Evolutionary conservation across 2,329 filamentous ascomycete genomes (phyloP).

Genomic region (Teratosphaeriaceae sp.): DNA sequence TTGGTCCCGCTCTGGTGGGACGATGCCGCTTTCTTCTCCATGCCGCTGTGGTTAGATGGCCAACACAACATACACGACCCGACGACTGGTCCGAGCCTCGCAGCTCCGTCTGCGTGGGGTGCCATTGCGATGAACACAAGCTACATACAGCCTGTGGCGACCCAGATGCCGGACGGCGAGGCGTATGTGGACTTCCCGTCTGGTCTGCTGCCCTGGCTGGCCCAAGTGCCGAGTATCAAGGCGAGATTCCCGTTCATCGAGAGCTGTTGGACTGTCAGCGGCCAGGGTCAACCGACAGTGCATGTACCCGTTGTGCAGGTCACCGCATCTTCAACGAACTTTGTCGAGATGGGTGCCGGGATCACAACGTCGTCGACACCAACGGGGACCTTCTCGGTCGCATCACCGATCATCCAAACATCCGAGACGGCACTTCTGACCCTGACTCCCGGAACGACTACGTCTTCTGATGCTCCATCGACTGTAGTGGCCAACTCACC

Average conservation of each 20-base stretch:
- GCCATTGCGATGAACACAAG: background rate
- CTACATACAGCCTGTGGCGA: background rate
- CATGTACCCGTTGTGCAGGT: constrained; percentile 1
- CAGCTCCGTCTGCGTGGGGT: background rate
- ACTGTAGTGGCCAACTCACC: background rate
- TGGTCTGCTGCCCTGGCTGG: background rate
- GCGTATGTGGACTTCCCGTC: background rate
- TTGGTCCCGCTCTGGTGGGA: background rate
- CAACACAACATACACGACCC: background rate
- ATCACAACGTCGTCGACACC: background rate
- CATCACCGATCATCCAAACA: too few relatives aligned
- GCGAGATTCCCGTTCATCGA: background rate
- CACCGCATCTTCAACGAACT: background rate
- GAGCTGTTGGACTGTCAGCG: background rate
- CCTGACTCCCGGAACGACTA: background rate
- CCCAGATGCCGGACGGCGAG: background rate
- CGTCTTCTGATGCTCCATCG: background rate
- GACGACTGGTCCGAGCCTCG: background rate
- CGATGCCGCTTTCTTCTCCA: background rate
- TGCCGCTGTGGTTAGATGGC: background rate
- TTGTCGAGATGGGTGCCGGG: background rate
- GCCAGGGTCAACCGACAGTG: background rate
- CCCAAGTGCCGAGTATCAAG: background rate
- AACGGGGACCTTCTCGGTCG: too few relatives aligned
- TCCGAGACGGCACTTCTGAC: too few relatives aligned